phyloP scores from a whole-genome alignment of 2,329 filamentous ascomycete species.

The Fusarium duplospermum region DNA sequence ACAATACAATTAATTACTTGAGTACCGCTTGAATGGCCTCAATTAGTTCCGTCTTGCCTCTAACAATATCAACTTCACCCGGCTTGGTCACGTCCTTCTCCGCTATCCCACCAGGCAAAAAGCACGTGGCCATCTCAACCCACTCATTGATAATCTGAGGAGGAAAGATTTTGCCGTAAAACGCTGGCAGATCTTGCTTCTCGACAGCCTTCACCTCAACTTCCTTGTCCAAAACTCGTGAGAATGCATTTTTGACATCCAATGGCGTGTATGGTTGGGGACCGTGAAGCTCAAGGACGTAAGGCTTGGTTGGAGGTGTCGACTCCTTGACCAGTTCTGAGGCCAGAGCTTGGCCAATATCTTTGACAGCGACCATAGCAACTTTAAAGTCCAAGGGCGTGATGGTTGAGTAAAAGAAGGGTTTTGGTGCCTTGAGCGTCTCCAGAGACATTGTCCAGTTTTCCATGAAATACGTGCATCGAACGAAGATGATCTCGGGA shows the following conservation, averaged over 20 bases:
- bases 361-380: slow-evolving; percentile 47
- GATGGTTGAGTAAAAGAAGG: slow-evolving; percentile 50
- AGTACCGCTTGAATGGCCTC: slow-evolving; percentile 25
- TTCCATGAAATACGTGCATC: slow-evolving; percentile 54
- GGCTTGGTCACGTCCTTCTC: slow-evolving; percentile 24
- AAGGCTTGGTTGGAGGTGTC: slow-evolving; percentile 34
- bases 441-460: slow-evolving; percentile 49
- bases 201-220: slow-evolving; percentile 46
- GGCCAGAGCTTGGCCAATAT: slow-evolving; percentile 44
- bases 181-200: slow-evolving; percentile 33
- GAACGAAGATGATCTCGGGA: slow-evolving; percentile 46
- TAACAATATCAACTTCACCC: slow-evolving; percentile 31
- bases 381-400: slow-evolving; percentile 48
- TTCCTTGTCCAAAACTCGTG: slow-evolving; percentile 38
- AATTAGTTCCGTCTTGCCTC: slow-evolving; percentile 34
- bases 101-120: slow-evolving; percentile 44
- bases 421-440: slow-evolving; percentile 39
- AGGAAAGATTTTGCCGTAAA: slow-evolving; percentile 40
- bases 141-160: slow-evolving; percentile 39
- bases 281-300: slow-evolving; percentile 48
- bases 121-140: slow-evolving; percentile 47
- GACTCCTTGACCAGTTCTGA: slow-evolving; percentile 37
- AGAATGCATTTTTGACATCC: slow-evolving; percentile 47
- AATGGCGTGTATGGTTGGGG: slow-evolving; percentile 44
- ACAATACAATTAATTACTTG: not conserved